These are phyloP conservation scores for Geotrichum histeridarum DNA, from an alignment of 1,139 yeast genomes.

Conservation along the genomic window DNA sequence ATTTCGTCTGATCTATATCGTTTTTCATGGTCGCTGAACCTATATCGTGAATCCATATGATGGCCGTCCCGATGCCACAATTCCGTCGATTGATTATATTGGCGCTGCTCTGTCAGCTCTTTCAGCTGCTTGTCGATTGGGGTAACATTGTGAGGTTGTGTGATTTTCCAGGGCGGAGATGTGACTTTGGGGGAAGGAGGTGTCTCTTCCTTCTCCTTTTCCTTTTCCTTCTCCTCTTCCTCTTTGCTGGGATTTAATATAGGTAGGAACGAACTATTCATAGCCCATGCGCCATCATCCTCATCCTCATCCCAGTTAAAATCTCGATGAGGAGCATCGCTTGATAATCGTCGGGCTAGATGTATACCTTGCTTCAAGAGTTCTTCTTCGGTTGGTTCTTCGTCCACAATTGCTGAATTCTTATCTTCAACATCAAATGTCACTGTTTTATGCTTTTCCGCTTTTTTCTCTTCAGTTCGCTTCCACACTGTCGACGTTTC, in stretches of 20 bases:
- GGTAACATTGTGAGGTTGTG: slow-evolving; percentile 24
- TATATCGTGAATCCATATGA: slow-evolving; percentile 25
- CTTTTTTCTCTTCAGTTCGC: slow-evolving; percentile 2
- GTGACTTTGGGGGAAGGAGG: slow-evolving; percentile 15
- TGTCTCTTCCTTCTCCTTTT: slow-evolving; percentile 7
- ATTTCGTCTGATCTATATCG: slow-evolving; percentile 30
- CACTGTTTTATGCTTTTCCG: slow-evolving; percentile 6
- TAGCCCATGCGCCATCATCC: slow-evolving; percentile 28
- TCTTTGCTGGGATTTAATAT: not conserved
- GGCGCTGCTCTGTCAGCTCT: slow-evolving; percentile 24
- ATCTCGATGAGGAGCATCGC: slow-evolving; percentile 27
- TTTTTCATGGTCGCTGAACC: slow-evolving; percentile 32
- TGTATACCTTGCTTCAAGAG: slow-evolving; percentile 36
- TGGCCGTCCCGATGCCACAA: slow-evolving; percentile 19
- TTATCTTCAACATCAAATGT: slow-evolving; percentile 7
- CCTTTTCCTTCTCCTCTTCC: slow-evolving; percentile 4
- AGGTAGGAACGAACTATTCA: not conserved
- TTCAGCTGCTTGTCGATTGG: slow-evolving; percentile 32
- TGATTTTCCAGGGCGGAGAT: slow-evolving; percentile 26
- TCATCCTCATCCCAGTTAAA: slow-evolving; percentile 43
- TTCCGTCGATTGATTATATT: slow-evolving; percentile 11
- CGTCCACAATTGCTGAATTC: slow-evolving; percentile 12
- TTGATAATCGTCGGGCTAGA: slow-evolving; percentile 35
- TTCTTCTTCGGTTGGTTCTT: slow-evolving; percentile 35
- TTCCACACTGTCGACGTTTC: slow-evolving; percentile 13